Evolutionary conservation across 768 basidiomycete genomes (phyloP).

Genomic region (Hirschioporus abietinus): DNA sequence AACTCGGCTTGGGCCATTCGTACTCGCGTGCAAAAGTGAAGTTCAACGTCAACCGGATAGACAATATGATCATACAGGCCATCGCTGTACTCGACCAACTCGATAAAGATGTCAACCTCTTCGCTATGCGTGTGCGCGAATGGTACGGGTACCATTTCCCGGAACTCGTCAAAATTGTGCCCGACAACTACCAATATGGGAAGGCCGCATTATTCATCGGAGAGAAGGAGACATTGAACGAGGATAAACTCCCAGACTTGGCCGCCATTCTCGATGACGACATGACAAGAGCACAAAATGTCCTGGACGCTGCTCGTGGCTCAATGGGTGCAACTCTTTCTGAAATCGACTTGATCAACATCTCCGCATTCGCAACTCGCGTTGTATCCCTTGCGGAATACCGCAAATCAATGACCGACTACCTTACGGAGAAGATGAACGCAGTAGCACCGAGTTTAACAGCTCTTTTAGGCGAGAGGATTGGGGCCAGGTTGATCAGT

Average conservation of each 20-base stretch:
- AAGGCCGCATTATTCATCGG: slow-evolving; percentile 79
- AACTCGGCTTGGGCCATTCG: slow-evolving; percentile 95
- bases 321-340: slow-evolving; percentile 92
- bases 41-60: slow-evolving; percentile 92
- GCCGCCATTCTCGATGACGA: slow-evolving; percentile 80
- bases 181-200: slow-evolving; percentile 96
- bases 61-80: slow-evolving; percentile 99
- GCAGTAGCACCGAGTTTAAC: slow-evolving; percentile 91
- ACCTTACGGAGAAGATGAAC: slow-evolving; percentile 97
- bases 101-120: slow-evolving; percentile 98
- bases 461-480: slow-evolving; percentile 85
- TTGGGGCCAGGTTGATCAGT: slow-evolving; percentile 88
- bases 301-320: slow-evolving; percentile 89
- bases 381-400: slow-evolving; percentile 92
- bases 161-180: slow-evolving; percentile 87
- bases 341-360: slow-evolving; percentile 94
- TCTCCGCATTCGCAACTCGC: slow-evolving; percentile 82
- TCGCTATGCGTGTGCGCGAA: slow-evolving; percentile 96
- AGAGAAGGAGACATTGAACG: slow-evolving; percentile 74
- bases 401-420: slow-evolving; percentile 82
- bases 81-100: slow-evolving; percentile 97
- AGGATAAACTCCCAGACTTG: slow-evolving; percentile 77
- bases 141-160: slow-evolving; percentile 99
- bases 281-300: slow-evolving; percentile 80
- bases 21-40: slow-evolving; percentile 98